Evolutionary conservation across 2,329 filamentous ascomycete species (phyloP).

Genomic region (Epichloe gansuensis): DNA sequence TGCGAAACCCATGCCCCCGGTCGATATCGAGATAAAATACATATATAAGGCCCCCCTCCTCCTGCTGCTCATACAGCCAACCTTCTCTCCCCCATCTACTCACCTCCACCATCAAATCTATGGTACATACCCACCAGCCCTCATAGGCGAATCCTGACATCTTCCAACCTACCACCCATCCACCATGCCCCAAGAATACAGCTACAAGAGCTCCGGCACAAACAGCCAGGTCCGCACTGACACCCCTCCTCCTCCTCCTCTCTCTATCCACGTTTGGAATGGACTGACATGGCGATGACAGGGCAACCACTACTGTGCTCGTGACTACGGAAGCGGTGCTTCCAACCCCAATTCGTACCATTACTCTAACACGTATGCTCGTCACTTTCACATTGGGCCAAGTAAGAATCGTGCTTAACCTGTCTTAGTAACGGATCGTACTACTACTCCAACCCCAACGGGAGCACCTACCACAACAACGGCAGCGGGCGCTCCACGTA

Average conservation of each 20-base stretch:
- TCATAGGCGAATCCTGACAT: neutral
- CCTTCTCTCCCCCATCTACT: neutral
- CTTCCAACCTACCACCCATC: neutral
- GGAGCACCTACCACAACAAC: slow-evolving; percentile 56
- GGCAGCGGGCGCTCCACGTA: slow-evolving; percentile 48
- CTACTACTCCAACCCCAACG: slow-evolving; percentile 60
- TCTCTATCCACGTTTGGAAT: no score
- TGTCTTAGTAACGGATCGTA: slow-evolving; percentile 49
- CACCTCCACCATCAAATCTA: neutral
- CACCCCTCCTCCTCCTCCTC: neutral
- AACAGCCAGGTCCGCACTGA: slow-evolving; percentile 43
- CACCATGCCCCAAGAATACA: slow-evolving; percentile 19
- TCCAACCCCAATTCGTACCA: slow-evolving; percentile 50
- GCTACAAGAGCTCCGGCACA: slow-evolving; percentile 41
- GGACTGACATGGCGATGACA: slow-evolving; percentile 16
- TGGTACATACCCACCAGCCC: neutral
- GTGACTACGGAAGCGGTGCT: slow-evolving; percentile 47
- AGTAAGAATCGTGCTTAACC: neutral
- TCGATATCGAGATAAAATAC: no score
- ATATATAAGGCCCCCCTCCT: no score
- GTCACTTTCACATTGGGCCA: no score
- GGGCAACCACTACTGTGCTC: slow-evolving; percentile 58
- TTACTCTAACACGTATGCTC: slow-evolving; percentile 47
- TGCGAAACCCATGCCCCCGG: no score
- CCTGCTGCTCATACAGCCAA: no score